These are phyloP conservation scores for Leccinum subtestaceum DNA, from an alignment of 768 basidiomycete species.

Conservation along the genomic window DNA sequence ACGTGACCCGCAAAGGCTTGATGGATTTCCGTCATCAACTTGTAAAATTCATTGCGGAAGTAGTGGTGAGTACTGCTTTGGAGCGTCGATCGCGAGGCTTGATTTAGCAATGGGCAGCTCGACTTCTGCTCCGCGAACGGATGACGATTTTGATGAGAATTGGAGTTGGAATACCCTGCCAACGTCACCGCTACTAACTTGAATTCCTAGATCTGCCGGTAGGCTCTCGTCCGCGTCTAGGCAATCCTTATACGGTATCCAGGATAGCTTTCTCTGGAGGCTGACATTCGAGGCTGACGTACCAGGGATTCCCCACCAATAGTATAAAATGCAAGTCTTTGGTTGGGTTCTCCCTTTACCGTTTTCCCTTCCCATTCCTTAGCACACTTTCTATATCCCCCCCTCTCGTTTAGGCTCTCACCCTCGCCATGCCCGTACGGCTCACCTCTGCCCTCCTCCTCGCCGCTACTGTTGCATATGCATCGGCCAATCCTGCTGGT, in stretches of 20 bases:
- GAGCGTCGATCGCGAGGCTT: slow-evolving; percentile 18
- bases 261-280: slow-evolving; percentile 22
- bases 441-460: slow-evolving; percentile 26
- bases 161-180: slow-evolving; percentile 1
- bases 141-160: not conserved
- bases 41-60: not conserved
- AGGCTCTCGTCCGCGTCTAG: not conserved
- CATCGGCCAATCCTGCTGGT: slow-evolving; percentile 17
- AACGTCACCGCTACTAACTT: not conserved
- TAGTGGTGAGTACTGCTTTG: slow-evolving; percentile 15
- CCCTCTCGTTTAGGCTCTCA: slow-evolving; percentile 38
- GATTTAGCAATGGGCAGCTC: slow-evolving; percentile 11
- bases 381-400: slow-evolving; percentile 31
- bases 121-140: not conserved
- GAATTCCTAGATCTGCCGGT: slow-evolving; percentile 8
- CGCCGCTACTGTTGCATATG: slow-evolving; percentile 21
- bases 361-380: slow-evolving; percentile 5
- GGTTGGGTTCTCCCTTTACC: slow-evolving; percentile 3
- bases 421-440: slow-evolving; percentile 24
- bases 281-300: slow-evolving; percentile 21
- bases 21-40: not conserved
- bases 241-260: slow-evolving; percentile 16
- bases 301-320: slow-evolving; percentile 12
- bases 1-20: not conserved
- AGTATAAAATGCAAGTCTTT: slow-evolving; percentile 27